Percentiles rank a stretch among this genome's conserved stretches.
Conservation (phyloP, 2,329 filamentous ascomycete species). For the Phialophora macrospora region DNA sequence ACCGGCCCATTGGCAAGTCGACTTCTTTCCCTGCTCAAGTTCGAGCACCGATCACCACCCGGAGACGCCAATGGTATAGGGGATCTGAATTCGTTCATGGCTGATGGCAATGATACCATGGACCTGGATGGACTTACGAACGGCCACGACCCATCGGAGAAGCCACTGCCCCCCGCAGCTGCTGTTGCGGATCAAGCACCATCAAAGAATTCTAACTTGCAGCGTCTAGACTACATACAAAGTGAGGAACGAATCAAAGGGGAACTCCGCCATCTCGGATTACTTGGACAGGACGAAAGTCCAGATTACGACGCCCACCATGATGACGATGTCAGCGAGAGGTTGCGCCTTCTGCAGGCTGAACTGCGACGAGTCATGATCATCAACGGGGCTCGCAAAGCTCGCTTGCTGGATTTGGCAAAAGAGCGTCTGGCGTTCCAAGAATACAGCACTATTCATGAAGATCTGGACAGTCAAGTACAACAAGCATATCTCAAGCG, state of each 20-base stretch:
- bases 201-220: slow-evolving; percentile 71
- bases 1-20: slow-evolving; percentile 84
- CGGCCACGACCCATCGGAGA: slow-evolving; percentile 54
- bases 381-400: slow-evolving; percentile 87
- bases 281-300: slow-evolving; percentile 71
- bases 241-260: slow-evolving; percentile 90
- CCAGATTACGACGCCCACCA: slow-evolving; percentile 87
- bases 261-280: slow-evolving; percentile 87
- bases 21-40: slow-evolving; percentile 78
- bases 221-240: slow-evolving; percentile 81
- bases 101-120: slow-evolving; percentile 52
- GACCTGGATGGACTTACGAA: slow-evolving; percentile 48
- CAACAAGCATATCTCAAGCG: slow-evolving; percentile 95
- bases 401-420: slow-evolving; percentile 81
- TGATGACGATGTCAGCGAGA: slow-evolving; percentile 91
- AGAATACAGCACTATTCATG: slow-evolving; percentile 94
- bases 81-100: slow-evolving; percentile 53
- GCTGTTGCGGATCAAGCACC: slow-evolving; percentile 74
- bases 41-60: slow-evolving; percentile 62
- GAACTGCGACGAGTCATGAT: slow-evolving; percentile 82
- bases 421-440: slow-evolving; percentile 94
- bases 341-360: slow-evolving; percentile 81
- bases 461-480: slow-evolving; percentile 93
- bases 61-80: slow-evolving; percentile 63
- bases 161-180: slow-evolving; percentile 69